Evolutionary conservation across 139 green algal species (phyloP).

Genomic region (Picochlorum sp.): DNA sequence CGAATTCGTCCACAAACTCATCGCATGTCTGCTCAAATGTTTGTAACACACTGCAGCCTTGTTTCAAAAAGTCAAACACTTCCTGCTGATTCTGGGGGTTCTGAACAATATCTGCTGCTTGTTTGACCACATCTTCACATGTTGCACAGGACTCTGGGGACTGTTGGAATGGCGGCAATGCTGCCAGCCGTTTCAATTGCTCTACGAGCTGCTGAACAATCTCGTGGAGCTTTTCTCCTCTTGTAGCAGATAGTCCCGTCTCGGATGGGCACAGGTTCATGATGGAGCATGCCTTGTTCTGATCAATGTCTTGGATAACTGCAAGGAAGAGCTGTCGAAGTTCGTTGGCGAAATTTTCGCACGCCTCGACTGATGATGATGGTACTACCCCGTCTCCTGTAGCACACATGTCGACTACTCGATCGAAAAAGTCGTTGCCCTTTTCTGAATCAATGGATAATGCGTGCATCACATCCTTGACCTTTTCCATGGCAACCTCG

Average conservation of each 20-base stretch:
- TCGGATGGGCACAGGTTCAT: too few relatives aligned
- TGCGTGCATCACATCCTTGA: not conserved
- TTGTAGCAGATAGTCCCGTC: too few relatives aligned
- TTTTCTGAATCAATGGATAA: conserved; percentile 1
- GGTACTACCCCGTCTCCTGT: not conserved
- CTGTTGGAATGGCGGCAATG: too few relatives aligned
- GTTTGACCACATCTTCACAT: conserved; percentile 25
- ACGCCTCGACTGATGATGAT: not conserved
- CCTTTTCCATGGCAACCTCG: not conserved
- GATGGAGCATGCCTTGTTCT: too few relatives aligned
- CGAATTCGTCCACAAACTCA: conserved; percentile 32
- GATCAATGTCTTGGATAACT: too few relatives aligned
- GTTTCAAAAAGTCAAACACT: conserved; percentile 33
- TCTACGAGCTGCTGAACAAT: too few relatives aligned
- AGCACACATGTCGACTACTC: not conserved
- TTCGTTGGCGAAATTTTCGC: too few relatives aligned
- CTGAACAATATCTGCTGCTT: conserved; percentile 6
- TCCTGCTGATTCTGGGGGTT: conserved; percentile 32
- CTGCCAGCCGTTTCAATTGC: too few relatives aligned
- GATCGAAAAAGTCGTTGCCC: not conserved
- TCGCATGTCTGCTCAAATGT: conserved; percentile 31
- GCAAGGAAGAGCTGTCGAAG: too few relatives aligned
- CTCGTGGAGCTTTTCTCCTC: too few relatives aligned
- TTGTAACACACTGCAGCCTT: conserved; percentile 20
- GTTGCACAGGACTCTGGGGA: conserved; percentile 11